Conservation (phyloP, 208 protist species). For the Crithidia thermophila region DNA sequence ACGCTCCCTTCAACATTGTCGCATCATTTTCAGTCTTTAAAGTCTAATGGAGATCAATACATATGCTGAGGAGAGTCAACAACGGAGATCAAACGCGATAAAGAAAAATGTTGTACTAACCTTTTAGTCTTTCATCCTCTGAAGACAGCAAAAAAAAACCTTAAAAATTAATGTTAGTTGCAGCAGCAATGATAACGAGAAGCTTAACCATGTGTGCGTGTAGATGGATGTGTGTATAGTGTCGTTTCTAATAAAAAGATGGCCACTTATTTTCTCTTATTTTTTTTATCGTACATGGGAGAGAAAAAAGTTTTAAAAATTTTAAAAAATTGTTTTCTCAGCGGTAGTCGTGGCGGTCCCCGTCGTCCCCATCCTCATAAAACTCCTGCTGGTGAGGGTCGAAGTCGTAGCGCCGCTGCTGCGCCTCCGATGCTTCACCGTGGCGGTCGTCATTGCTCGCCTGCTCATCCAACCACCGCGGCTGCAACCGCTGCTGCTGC, state of each 20-base stretch:
- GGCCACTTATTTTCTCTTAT: too few relatives aligned
- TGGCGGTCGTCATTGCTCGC: neutral
- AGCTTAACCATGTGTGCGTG: neutral
- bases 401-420: constrained; percentile 16
- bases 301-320: neutral
- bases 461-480: constrained; percentile 17
- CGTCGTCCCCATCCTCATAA: neutral
- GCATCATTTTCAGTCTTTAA: too few relatives aligned
- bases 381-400: constrained; percentile 15
- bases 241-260: too few relatives aligned
- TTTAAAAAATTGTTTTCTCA: neutral
- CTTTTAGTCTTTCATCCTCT: too few relatives aligned
- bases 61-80: too few relatives aligned
- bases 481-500: constrained; percentile 4
- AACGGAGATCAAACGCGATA: too few relatives aligned
- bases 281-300: neutral
- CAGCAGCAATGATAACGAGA: too few relatives aligned
- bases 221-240: constrained; percentile 2
- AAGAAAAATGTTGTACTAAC: too few relatives aligned
- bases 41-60: too few relatives aligned
- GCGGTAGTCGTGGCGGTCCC: neutral
- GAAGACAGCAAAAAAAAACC: too few relatives aligned
- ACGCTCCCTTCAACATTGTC: too few relatives aligned
- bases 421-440: neutral
- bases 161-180: too few relatives aligned